These are phyloP conservation scores for Mycena chlorophos DNA, from an alignment of 768 basidiomycete species.

Conservation along the genomic window DNA sequence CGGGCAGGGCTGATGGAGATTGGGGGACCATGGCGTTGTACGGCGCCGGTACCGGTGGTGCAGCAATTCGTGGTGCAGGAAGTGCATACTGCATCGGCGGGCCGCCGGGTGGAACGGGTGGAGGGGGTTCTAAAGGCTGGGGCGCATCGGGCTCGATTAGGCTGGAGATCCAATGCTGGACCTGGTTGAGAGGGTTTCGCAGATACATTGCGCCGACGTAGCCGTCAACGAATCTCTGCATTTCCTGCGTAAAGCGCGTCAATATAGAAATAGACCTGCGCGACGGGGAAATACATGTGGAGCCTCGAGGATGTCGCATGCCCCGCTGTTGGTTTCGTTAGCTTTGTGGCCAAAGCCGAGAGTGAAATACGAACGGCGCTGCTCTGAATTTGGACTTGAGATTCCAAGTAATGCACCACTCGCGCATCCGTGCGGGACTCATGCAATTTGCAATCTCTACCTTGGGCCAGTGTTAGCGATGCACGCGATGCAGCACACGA, in stretches of 20 bases:
- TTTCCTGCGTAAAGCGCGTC: conserved; percentile 43
- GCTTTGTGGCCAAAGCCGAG: too few species aligned
- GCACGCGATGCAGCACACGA: background rate
- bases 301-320: conserved; percentile 35
- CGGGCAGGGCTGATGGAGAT: conserved; percentile 42
- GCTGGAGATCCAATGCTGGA: conserved; percentile 60
- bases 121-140: conserved; percentile 21
- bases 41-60: too few species aligned
- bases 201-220: conserved; percentile 69
- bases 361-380: too few species aligned
- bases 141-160: conserved; percentile 52
- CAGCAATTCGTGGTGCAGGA: conserved; percentile 16
- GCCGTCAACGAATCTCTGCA: conserved; percentile 53
- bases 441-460: conserved; percentile 32
- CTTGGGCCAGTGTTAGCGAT: conserved; percentile 19
- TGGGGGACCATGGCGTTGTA: conserved; percentile 8
- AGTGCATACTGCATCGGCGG: conserved; percentile 1
- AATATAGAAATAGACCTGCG: conserved; percentile 8
- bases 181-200: conserved; percentile 48
- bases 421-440: conserved; percentile 39
- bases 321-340: too few species aligned
- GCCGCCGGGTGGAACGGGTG: conserved; percentile 12
- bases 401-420: conserved; percentile 54
- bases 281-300: conserved; percentile 32
- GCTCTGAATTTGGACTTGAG: conserved; percentile 56